Conservation (phyloP, 148 eudicot genomes). For the Hydrangea macrophylla region DNA sequence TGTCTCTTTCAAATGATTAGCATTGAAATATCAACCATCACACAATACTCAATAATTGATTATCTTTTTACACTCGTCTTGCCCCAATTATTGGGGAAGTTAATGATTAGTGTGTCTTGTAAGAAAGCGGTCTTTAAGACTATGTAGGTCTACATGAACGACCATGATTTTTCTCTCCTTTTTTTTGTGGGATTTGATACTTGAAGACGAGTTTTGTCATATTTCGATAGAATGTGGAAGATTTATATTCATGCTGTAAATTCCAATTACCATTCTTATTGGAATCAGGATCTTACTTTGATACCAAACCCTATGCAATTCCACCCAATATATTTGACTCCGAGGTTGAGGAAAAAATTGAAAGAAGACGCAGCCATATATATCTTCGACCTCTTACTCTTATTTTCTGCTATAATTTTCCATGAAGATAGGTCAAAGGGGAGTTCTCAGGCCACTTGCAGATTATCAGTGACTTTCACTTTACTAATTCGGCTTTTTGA, state of each 20-base stretch:
- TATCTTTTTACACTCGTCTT: too few species aligned
- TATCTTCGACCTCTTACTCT: not conserved
- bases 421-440: not conserved
- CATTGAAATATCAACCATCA: too few species aligned
- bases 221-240: not conserved
- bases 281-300: not conserved
- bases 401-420: too few species aligned
- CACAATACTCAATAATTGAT: too few species aligned
- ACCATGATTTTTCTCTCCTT: not conserved
- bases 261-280: not conserved
- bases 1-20: too few species aligned
- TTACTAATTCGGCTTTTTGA: slow-evolving; percentile 11
- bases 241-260: too few species aligned
- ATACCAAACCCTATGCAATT: not conserved
- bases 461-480: not conserved
- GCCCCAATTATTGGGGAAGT: too few species aligned
- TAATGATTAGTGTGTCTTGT: too few species aligned
- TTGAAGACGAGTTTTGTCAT: not conserved
- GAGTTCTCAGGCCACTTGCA: not conserved
- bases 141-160: too few species aligned
- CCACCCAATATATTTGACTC: not conserved
- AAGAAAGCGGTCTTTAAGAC: too few species aligned
- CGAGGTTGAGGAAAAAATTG: not conserved
- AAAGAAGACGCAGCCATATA: not conserved
- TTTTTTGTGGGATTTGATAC: not conserved